phyloP scores from a whole-genome alignment of 129 eudicot genomes.

The Daucus carota region DNA sequence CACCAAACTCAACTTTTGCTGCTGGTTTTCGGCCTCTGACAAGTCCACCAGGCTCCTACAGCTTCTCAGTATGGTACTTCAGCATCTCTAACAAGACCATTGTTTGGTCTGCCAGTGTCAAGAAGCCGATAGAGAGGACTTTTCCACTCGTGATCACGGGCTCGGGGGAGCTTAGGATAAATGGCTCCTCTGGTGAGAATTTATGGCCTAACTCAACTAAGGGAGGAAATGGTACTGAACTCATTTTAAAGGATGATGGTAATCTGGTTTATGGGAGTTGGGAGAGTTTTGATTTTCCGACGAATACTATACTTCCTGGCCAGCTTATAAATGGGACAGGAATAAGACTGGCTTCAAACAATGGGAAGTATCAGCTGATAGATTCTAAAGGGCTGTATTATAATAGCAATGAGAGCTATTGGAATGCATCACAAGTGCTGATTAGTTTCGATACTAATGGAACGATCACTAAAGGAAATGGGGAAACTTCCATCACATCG shows the following conservation, averaged over 20 bases:
- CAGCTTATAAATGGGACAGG: conserved; percentile 37
- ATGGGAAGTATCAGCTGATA: conserved; percentile 33
- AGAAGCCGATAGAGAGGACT: conserved; percentile 32
- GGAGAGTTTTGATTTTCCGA: conserved; percentile 54
- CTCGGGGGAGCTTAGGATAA: conserved; percentile 62
- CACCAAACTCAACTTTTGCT: conserved; percentile 63
- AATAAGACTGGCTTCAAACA: conserved; percentile 22
- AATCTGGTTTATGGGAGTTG: conserved; percentile 45
- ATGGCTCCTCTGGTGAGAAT: conserved; percentile 17
- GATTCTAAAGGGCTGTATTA: conserved; percentile 25
- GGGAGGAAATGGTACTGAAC: conserved; percentile 16
- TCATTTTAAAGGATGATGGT: conserved; percentile 42
- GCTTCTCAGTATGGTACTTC: conserved; percentile 58
- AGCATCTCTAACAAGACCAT: conserved; percentile 23
- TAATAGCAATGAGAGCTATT: conserved; percentile 29
- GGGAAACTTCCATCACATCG: conserved; percentile 26
- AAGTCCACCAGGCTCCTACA: conserved; percentile 28
- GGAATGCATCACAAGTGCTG: conserved; percentile 15
- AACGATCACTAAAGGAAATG: conserved; percentile 18
- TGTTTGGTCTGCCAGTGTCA: conserved; percentile 59
- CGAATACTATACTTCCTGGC: conserved; percentile 49
- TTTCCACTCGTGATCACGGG: conserved; percentile 33
- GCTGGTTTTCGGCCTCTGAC: conserved; percentile 52
- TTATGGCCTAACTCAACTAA: conserved; percentile 28
- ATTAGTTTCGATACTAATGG: conserved; percentile 29